Percentiles rank a stretch among this genome's conserved stretches.
Conservation (phyloP, 2,329 filamentous ascomycete genomes). For the Teratosphaeria pseudoeucalypti region DNA sequence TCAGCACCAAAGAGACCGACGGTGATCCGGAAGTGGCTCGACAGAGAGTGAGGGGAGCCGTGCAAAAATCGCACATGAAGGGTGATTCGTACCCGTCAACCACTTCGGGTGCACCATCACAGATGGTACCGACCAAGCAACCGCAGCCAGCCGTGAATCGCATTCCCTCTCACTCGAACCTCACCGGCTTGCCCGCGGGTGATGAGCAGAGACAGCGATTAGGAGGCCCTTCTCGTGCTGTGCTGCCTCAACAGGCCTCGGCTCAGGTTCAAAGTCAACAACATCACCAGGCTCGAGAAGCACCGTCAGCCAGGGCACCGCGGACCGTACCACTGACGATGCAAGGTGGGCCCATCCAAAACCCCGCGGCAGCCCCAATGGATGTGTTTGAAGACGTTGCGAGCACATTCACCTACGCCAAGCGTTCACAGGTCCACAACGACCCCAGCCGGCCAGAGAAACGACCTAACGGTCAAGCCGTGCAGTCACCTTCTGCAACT, state of each 20-base stretch:
- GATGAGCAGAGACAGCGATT: background rate
- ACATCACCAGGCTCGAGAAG: background rate
- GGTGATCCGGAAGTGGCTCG: background rate
- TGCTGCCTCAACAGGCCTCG: background rate
- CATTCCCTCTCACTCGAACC: background rate
- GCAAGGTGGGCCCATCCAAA: background rate
- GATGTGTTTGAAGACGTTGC: background rate
- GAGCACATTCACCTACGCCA: background rate
- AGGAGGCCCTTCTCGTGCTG: background rate
- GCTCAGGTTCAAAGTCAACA: background rate
- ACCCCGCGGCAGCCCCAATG: background rate
- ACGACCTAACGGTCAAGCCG: background rate
- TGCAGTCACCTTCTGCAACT: background rate
- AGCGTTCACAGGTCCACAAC: background rate
- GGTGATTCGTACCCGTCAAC: slow-evolving; percentile 12
- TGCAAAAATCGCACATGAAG: slow-evolving; percentile 2
- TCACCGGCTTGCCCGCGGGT: background rate
- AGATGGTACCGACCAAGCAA: background rate
- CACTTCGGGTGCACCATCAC: slow-evolving; percentile 5
- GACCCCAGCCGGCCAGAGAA: background rate
- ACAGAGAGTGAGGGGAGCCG: background rate
- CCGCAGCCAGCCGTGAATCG: background rate
- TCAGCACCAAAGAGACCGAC: background rate
- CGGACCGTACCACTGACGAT: background rate
- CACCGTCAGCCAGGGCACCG: background rate